Evolutionary conservation across 148 eudicot species (phyloP).

Genomic region (Gaultheria prostrata): DNA sequence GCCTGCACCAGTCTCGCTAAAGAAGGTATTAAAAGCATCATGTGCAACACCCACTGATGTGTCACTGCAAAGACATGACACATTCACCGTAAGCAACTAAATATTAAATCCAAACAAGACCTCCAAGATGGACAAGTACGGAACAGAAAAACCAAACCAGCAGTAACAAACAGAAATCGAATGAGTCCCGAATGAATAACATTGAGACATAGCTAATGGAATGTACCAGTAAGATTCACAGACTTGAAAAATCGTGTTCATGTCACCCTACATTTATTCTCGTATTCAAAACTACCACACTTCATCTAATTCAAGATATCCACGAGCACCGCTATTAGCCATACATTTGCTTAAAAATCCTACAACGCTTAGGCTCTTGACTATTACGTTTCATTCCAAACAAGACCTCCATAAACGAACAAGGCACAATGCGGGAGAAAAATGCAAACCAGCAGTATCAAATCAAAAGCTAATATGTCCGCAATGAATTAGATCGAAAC

Average conservation of each 20-base stretch:
- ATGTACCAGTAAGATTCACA: background rate
- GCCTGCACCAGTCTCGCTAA: conserved; percentile 58
- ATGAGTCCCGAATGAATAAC: background rate
- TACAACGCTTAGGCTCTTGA: background rate
- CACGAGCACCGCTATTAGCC: background rate
- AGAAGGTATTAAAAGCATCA: conserved; percentile 64
- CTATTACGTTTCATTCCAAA: background rate
- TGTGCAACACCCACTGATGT: conserved; percentile 34
- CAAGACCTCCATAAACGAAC: background rate
- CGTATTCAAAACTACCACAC: background rate
- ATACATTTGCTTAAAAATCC: background rate
- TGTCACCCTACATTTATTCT: background rate
- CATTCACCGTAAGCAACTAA: background rate
- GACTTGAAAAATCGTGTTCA: background rate
- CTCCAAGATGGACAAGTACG: background rate
- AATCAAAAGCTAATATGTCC: background rate
- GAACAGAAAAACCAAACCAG: background rate
- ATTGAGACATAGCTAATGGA: background rate
- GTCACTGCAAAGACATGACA: conserved; percentile 35
- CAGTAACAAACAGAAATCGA: background rate
- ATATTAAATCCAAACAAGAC: background rate
- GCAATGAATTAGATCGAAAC: background rate
- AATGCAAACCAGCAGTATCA: background rate
- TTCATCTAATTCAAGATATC: background rate
- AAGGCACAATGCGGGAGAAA: background rate